Evolutionary conservation across 805 yeast species (phyloP).

Genomic region (Metschnikowia noctiluminum): DNA sequence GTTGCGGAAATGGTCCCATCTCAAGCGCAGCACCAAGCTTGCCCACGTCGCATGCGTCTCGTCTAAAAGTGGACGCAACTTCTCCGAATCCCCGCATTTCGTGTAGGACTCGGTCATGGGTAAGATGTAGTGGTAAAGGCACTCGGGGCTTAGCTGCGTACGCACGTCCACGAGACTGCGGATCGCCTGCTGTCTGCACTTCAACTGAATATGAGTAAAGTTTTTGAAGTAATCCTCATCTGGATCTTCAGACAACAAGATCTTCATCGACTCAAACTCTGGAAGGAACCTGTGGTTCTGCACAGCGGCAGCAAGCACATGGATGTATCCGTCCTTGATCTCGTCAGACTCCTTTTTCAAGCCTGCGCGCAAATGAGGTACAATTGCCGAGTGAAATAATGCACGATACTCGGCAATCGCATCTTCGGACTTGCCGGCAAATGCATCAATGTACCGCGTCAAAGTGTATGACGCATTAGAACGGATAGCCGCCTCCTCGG

Average conservation of each 20-base stretch:
- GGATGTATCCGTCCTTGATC: constrained; percentile 68
- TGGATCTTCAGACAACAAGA: constrained; percentile 61
- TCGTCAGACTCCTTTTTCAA: constrained; percentile 56
- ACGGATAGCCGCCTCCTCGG: constrained; percentile 75
- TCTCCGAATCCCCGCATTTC: constrained; percentile 42
- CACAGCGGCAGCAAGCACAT: constrained; percentile 63
- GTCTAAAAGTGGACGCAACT: constrained; percentile 16
- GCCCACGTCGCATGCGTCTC: constrained; percentile 63
- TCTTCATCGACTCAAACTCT: constrained; percentile 64
- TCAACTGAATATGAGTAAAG: constrained; percentile 77
- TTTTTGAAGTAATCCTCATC: constrained; percentile 81
- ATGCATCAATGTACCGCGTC: constrained; percentile 61
- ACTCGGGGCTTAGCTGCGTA: constrained; percentile 45
- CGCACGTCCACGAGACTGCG: constrained; percentile 55
- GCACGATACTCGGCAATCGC: constrained; percentile 29
- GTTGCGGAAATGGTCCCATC: constrained; percentile 81
- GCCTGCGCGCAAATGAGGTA: constrained; percentile 68
- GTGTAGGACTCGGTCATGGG: constrained; percentile 86
- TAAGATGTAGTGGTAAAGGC: constrained; percentile 73
- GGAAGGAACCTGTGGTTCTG: constrained; percentile 38
- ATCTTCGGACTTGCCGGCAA: constrained; percentile 26
- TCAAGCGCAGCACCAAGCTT: constrained; percentile 50
- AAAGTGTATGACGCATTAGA: constrained; percentile 68
- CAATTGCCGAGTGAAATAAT: constrained; percentile 48
- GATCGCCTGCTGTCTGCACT: constrained; percentile 82